Evolutionary conservation across 495 filamentous ascomycete genomes (phyloP), one percentile per base, ranked within the genome.

Genomic region (Evernia prunastri): DNA sequence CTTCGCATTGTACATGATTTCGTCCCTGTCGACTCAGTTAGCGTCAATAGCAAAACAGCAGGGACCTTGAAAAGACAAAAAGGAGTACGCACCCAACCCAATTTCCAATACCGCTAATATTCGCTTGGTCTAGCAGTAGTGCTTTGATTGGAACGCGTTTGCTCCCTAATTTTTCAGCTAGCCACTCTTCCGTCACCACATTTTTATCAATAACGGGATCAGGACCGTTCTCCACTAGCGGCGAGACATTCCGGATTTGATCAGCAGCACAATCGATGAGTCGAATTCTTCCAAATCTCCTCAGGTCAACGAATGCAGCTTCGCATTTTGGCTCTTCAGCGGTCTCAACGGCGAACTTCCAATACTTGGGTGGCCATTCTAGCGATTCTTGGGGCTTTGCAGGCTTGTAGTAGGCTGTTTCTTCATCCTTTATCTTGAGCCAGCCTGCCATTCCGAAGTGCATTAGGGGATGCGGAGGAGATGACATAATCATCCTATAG

Each of bases 391-490:
- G 78, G 4, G 74, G 70, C 69, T 87, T 82, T 68, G 82, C 79
- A 65, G 84, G 79, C 58, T 88, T 86, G 77, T 96, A 92, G 72
- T 94, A 92, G 20, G 85, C 84, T 20, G 84, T 88, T 53, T 86
- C 84, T 58, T 87, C 86, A 67, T 86, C 85, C 59, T 84, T 84
- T 69, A 97, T 90, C 70, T 94, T 86, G 49, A 96, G 80, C 93
- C 94, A 97, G 13, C 92, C 91, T 60, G 76, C 69, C 88, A 92
- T 97, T 57, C 92, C 92, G 65, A 96, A 87, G 74, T 98, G 93
- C 86, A 96, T 89, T 33, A 97, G 83, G 0, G 87, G 82, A 72
- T 98, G 94, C 0, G 94, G 94, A 27, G 91, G 82, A 10, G 82
- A 84, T 31, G 81, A 80, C 82, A 89, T 87, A 53, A 80, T 76